Evolutionary conservation across 1,139 yeast species (phyloP), one percentile per base, ranked within the genome.

Genomic region (Saccharomycopsis crataegensis): DNA sequence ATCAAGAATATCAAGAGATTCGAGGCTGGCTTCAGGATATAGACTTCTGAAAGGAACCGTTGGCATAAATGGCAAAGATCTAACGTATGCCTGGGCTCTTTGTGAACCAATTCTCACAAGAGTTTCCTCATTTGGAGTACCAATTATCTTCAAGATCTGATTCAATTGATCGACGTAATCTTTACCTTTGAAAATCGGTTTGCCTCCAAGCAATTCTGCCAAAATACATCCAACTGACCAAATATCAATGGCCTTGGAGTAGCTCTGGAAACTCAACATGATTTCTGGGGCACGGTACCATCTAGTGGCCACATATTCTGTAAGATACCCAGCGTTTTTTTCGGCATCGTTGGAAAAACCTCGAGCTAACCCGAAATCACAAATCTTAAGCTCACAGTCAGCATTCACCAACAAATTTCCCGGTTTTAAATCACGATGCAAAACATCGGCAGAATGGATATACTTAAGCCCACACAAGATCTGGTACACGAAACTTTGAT

Each of bases 261-360:
- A 93, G 58, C 90, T 86, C 64, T 93, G 93, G 69, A 88, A 89
- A 62, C 94, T 83, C 55, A 93, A 76, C 93, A 93, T 93, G 68
- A 93, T 89, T 67, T 93, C 99, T 0, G 99, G 99, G 0, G 99
- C 99, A 60, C 99, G 75, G 69, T 93, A 93, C 98, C 99, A 93
- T 65, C 98, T 76, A 0, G 99, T 91, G 36, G 99, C 98, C 37
- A 93, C 98, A 67, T 93, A 93, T 67, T 93, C 99, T 0, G 99
- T 93, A 76, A 91, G 73, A 63, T 86, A 90, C 14, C 96, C 96
- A 38, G 90, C 88, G 63, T 93, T 91, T 61, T 83, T 86, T 59
- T 84, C 94, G 0, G 91, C 87, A 58, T 80, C 83, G 11, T 40
- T 48, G 33, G 90, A 82, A 66, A 85, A 91, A n/a, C 98, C 98